Evolutionary conservation across 192 early-diverging fungal genomes (phyloP), one percentile per base, ranked within the genome.

Genomic region (Mortierella claussenii): DNA sequence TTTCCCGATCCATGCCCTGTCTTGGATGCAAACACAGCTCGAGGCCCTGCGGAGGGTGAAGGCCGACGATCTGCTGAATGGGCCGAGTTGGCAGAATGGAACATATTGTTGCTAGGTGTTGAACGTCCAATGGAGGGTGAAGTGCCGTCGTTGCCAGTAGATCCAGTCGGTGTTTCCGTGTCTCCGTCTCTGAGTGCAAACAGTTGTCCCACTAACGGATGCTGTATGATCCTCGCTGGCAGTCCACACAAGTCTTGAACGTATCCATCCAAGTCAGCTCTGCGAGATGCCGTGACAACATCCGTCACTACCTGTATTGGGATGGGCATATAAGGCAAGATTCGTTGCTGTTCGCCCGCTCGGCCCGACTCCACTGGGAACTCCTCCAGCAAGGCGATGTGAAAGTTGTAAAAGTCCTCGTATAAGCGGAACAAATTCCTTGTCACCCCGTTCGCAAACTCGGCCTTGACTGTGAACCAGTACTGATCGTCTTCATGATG

Each of bases 341-440:
- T 89, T 17, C 88, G 60, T n/a, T 42, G 73, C 55, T 85, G 69
- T 23, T 83, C 70, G 24, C 80, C 84, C 6, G 60, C 80, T 50
- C 84, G 74, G 23, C 88, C 88, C 27, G 89, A 87, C 65, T 90
- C 89, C 12, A 79, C 81, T 10, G 88, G 91, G 74, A 89, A 93
- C 43, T 83, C 69, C 33, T 91, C 82, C 42, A 88, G 61, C 18
- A 93, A 80, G 53, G 83, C 82, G 64, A 89, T 90, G 67, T 92
- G 92, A 69, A 91, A 91, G 66, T 86, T 83, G 65, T 91, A 89
- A 80, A 93, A 90, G 74, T 93, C 92, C 58, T 93, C 92, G 70
- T 93, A 93, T 17, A 89, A 73, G 52, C 92, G 84, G 67, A 86
- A 90, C 26, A 93, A 64, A 47, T 86, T 85, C 56, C 92, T 84